Conservation (phyloP, 2,329 filamentous ascomycete species). For the Leptographium procerum region DNA sequence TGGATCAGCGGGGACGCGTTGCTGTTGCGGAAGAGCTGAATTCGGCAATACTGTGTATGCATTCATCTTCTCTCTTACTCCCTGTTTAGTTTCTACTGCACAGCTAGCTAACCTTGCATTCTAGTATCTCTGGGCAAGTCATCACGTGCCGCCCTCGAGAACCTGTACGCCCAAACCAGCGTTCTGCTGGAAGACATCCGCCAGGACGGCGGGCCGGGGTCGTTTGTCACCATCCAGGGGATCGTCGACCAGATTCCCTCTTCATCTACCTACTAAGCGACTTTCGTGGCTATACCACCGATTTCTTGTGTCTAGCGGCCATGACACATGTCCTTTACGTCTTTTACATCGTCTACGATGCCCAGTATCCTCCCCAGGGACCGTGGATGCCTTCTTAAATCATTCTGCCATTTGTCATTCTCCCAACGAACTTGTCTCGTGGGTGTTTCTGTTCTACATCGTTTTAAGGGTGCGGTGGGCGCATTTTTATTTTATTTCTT, state of each 20-base stretch:
- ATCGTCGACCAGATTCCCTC: constrained; percentile 34
- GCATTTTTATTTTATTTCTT: not conserved
- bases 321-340: too few relatives aligned
- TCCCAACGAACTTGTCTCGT: not conserved
- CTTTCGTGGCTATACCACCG: not conserved
- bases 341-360: not conserved
- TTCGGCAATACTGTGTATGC: constrained; percentile 77
- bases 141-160: constrained; percentile 74
- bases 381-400: not conserved
- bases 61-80: not conserved
- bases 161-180: constrained; percentile 74
- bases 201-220: constrained; percentile 66
- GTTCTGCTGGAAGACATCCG: constrained; percentile 75
- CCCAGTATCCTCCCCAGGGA: too few relatives aligned
- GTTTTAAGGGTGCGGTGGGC: not conserved
- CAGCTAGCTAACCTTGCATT: constrained; percentile 2
- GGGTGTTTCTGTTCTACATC: not conserved
- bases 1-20: constrained; percentile 64
- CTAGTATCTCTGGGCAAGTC: constrained; percentile 83
- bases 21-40: constrained; percentile 88
- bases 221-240: constrained; percentile 58
- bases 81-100: constrained; percentile 9
- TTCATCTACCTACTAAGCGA: not conserved
- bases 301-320: too few relatives aligned
- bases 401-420: not conserved